Conservation (phyloP, 179 eudicot species). For the Actinidia chinensis region DNA sequence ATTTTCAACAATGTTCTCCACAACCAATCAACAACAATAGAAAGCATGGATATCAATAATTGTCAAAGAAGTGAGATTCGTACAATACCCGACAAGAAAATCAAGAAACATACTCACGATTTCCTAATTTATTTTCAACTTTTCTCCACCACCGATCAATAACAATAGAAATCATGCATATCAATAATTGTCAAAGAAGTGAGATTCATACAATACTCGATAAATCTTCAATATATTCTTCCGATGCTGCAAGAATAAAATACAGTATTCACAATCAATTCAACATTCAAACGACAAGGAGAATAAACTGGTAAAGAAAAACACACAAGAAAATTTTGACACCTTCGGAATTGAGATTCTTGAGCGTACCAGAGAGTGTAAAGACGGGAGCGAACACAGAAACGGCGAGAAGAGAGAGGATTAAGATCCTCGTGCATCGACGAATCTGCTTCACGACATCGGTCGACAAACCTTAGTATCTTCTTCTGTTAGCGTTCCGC, state of each 20-base stretch:
- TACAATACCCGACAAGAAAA: slow-evolving; percentile 49
- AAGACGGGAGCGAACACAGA: slow-evolving; percentile 68
- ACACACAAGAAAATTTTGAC: background rate
- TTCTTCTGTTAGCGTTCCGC: too few species aligned
- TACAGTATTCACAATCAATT: background rate
- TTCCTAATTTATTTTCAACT: background rate
- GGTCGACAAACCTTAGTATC: too few species aligned
- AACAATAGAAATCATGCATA: background rate
- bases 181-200: background rate
- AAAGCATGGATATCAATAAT: background rate
- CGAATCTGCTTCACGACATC: slow-evolving; percentile 40
- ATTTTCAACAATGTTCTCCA: background rate
- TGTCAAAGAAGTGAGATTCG: slow-evolving; percentile 21
- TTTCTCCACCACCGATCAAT: background rate
- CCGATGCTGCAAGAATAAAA: slow-evolving; percentile 43
- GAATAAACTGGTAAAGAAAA: background rate
- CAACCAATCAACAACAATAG: background rate
- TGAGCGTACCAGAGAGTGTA: slow-evolving; percentile 52
- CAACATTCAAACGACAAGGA: background rate
- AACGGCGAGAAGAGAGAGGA: slow-evolving; percentile 74
- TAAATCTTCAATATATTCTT: slow-evolving; percentile 56
- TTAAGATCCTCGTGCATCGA: slow-evolving; percentile 73
- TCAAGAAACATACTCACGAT: background rate
- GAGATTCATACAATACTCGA: slow-evolving; percentile 58
- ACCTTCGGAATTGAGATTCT: slow-evolving; percentile 51